Conservation (phyloP, 2,329 filamentous ascomycete genomes). For the Colletotrichum musae region DNA sequence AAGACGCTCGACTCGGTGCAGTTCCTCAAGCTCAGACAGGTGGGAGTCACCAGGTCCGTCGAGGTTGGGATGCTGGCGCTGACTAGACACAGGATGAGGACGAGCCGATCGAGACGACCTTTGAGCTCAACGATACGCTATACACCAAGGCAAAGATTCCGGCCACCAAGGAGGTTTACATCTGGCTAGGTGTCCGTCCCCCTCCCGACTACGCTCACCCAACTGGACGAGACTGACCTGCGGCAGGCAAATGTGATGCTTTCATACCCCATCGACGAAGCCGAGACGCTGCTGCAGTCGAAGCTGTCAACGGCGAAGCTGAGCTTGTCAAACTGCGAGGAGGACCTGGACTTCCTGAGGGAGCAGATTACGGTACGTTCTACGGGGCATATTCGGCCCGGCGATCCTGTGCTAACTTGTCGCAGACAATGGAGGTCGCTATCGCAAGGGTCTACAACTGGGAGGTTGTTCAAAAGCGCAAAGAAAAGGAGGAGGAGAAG, state of each 20-base stretch:
- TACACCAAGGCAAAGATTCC: constrained; percentile 90
- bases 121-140: constrained; percentile 96
- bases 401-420: constrained; percentile 35
- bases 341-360: constrained; percentile 94
- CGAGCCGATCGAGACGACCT: constrained; percentile 89
- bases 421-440: constrained; percentile 95
- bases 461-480: constrained; percentile 96
- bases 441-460: constrained; percentile 99
- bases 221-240: constrained; percentile 44
- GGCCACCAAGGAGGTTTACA: constrained; percentile 90
- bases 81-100: constrained; percentile 58
- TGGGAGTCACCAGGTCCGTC: constrained; percentile 52
- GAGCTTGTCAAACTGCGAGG: constrained; percentile 90
- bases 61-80: constrained; percentile 3
- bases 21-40: constrained; percentile 85
- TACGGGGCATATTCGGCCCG: background rate
- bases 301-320: constrained; percentile 86
- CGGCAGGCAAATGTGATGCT: constrained; percentile 94
- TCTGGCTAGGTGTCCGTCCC: constrained; percentile 88
- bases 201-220: background rate
- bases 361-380: constrained; percentile 92
- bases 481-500: constrained; percentile 82
- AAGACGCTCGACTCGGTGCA: constrained; percentile 94
- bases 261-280: constrained; percentile 91
- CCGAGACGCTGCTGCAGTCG: constrained; percentile 80